Conservation (phyloP, 2,329 filamentous ascomycete species). For the Hymenoscyphus albidus region DNA sequence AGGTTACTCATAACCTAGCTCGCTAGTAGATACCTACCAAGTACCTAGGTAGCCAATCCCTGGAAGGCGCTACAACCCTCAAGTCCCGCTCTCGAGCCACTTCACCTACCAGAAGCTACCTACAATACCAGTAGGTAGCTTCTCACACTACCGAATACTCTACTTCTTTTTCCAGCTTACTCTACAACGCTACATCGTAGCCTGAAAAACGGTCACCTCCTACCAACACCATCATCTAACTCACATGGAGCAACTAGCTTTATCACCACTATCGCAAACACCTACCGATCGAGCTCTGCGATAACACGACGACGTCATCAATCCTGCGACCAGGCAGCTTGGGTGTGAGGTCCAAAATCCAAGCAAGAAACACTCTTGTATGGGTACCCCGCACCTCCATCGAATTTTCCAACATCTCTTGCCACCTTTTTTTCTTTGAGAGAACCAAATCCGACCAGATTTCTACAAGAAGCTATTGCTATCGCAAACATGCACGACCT, state of each 20-base stretch:
- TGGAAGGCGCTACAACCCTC: background rate
- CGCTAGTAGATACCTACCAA: too few relatives aligned
- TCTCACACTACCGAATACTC: too few relatives aligned
- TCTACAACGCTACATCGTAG: too few relatives aligned
- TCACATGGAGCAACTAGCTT: constrained; percentile 20
- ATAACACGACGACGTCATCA: constrained; percentile 15
- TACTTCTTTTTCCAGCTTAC: too few relatives aligned
- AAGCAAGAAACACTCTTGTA: constrained; percentile 7
- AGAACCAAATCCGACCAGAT: background rate
- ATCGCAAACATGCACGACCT: constrained; percentile 42
- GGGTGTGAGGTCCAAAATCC: background rate
- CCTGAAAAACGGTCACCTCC: background rate
- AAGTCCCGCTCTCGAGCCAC: too few relatives aligned
- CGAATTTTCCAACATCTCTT: background rate
- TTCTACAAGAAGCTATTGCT: background rate
- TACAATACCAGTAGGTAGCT: too few relatives aligned
- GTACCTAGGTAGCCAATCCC: background rate
- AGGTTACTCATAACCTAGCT: too few relatives aligned
- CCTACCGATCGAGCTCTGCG: constrained; percentile 20
- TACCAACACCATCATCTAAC: constrained; percentile 5
- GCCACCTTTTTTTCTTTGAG: background rate
- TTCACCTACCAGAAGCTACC: too few relatives aligned
- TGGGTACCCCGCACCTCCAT: constrained; percentile 19
- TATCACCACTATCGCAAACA: constrained; percentile 17
- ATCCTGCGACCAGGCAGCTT: background rate